Evolutionary conservation across 306 rosid species (phyloP), one percentile per base, ranked within the genome.

Genomic region (Trifolium fragiferum): DNA sequence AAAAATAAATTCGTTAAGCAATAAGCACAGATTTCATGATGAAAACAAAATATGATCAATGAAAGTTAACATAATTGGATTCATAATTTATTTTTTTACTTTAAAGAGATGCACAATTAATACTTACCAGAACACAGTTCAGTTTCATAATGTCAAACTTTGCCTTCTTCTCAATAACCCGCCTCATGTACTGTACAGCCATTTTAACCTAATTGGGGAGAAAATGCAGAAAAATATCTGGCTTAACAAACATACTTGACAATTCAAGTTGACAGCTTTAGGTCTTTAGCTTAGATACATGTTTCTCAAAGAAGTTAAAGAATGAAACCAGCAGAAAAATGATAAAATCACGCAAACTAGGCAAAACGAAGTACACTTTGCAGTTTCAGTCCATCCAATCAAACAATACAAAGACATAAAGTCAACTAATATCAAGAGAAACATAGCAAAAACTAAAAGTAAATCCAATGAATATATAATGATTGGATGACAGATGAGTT

Each of bases 151-250:
- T 91, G 82, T 94, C 97, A 76, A 94, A 94, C 83, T 90, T 90
- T 12, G 96, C 98, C 89, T 85, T 91, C 95, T 85, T 94, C 83
- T 87, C 96, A 76, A 94, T 94, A 50, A 92, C 86, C 82, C 96
- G 85, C 19, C 97, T 85, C 98, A 94, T 94, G 86, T 94, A 91
- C 61, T 91, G 98, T 33, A 94, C 95, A 19, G 96, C 98, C 90
- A 94, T 87, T 86, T 94, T 94, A 75, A 94, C 97, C 98, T 91
- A 84, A 72, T 75, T 16, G 72, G 43, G 75, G 60, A 72, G 73
- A 20, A 78, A 37, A 47, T 61, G 65, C 72, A 76, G 32, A 68
- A 74, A 20, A n/a, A 76, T 60, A 33, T 65, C 72, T 41, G 46
- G 25, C 43, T 71, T 12, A 21, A 66, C 57, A 70, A 66, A 78